Evolutionary conservation across 2,329 filamentous ascomycete genomes (phyloP).

Genomic region (Pseudopyricularia cyperi): DNA sequence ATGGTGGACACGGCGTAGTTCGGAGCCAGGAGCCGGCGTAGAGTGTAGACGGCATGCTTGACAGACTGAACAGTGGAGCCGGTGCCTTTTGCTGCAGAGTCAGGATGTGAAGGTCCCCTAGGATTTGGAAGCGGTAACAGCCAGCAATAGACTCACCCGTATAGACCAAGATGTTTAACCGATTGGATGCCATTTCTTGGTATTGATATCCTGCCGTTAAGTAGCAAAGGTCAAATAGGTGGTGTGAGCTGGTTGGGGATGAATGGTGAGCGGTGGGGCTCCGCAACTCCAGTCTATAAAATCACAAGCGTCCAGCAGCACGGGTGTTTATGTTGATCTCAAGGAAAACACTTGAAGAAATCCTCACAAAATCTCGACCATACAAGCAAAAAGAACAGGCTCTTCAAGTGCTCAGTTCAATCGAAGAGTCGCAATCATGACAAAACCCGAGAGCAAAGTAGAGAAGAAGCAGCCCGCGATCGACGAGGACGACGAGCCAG

Average conservation of each 20-base stretch:
- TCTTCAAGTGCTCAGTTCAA: neutral
- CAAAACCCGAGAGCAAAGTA: conserved; percentile 37
- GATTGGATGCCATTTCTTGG: conserved; percentile 46
- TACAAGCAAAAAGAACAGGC: neutral
- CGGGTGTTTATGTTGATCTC: no score
- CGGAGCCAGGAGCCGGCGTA: conserved; percentile 74
- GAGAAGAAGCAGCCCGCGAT: conserved; percentile 16
- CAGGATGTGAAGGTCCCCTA: neutral
- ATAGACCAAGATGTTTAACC: conserved; percentile 88
- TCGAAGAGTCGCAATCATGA: conserved; percentile 26
- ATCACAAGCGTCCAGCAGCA: no score
- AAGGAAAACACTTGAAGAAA: no score
- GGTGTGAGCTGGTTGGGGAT: no score
- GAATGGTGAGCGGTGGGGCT: no score
- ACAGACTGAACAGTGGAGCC: conserved; percentile 83
- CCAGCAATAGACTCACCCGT: conserved; percentile 43
- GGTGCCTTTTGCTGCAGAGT: conserved; percentile 40
- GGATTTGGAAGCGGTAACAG: neutral
- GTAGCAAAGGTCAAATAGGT: no score
- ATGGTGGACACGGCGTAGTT: conserved; percentile 90
- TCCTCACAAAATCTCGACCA: no score
- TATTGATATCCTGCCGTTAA: no score
- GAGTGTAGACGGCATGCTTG: conserved; percentile 73
- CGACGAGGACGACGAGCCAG: conserved; percentile 70
- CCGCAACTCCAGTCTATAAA: no score